Base-by-base conservation (phyloP, 495 filamentous ascomycete genomes). In the Friedmanniomyces simplex region DNA sequence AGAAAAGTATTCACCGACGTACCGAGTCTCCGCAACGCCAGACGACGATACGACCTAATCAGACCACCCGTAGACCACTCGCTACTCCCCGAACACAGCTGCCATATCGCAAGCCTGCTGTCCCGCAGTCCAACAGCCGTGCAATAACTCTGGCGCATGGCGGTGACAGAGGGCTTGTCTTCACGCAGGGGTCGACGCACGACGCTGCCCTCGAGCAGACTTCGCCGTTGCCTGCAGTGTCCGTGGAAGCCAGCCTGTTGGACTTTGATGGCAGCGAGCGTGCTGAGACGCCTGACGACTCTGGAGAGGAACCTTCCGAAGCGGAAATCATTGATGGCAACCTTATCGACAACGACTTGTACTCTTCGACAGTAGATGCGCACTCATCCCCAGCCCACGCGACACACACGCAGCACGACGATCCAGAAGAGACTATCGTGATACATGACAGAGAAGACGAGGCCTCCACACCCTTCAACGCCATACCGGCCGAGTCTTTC, bases 341-440 rank as follows among this genome's bases (percentile, higher is more conserved):
- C 39, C 14, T 43, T n/a, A 13, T 5, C 4, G 39, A 6, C 14
- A 13, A 43, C 4, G 18, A 20, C 18, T 3, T 43, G 34, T 8
- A 37, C 34, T n/a, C n/a, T 32, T 10, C 28, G 10, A 43, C 18
- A 3, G 4, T 13, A 3, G 39, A 43, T 43, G 39, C 18, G 5
- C 5, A 7, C 21, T 18, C 28, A 54, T 49, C 46, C 3, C 20
- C n/a, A 22, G 20, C 2, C n/a, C 5, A 2, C 5, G 18, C 39
- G 13, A 5, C 39, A 43, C 5, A 16, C 14, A 46, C 46, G 16
- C 21, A 41, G 12, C 41, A 59, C 18, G 32, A 54, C 1, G 59
- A 57, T 49, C 49, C 49, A 16, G 24, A 62, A 13, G 59, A 62
- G 39, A 62, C 59, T n/a, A 50, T 62, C 18, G 14, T 61, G 1